Percentiles rank a stretch among this genome's conserved stretches.
Conservation (phyloP, 768 basidiomycete genomes). For the Panellus pusillus region DNA sequence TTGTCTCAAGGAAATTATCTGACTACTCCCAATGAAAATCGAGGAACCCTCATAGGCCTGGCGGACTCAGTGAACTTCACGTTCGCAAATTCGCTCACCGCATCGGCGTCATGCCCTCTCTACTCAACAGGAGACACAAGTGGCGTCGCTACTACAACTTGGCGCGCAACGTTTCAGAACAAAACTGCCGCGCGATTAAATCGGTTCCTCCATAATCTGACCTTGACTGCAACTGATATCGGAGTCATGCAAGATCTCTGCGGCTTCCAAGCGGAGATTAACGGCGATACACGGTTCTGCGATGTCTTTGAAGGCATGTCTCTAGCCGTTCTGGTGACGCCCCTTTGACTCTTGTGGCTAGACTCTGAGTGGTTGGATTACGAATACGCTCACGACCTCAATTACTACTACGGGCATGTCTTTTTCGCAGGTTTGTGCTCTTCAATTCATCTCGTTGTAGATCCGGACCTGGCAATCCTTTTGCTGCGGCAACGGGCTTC, state of each 20-base stretch:
- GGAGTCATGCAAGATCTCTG: slow-evolving; percentile 47
- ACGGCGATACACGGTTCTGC: slow-evolving; percentile 41
- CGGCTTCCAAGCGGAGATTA: slow-evolving; percentile 39
- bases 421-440: background rate
- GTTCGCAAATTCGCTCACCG: slow-evolving; percentile 44
- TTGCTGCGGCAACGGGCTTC: slow-evolving; percentile 38
- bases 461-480: slow-evolving; percentile 46
- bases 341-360: slow-evolving; percentile 8
- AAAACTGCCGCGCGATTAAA: slow-evolving; percentile 37
- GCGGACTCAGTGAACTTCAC: slow-evolving; percentile 43
- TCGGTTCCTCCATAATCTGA: slow-evolving; percentile 34
- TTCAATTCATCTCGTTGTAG: slow-evolving; percentile 20
- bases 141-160: slow-evolving; percentile 25
- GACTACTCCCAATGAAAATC: slow-evolving; percentile 28
- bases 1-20: slow-evolving; percentile 43
- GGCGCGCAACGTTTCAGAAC: slow-evolving; percentile 33
- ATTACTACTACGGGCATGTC: slow-evolving; percentile 44
- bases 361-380: slow-evolving; percentile 44
- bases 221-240: slow-evolving; percentile 34
- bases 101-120: slow-evolving; percentile 38
- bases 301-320: slow-evolving; percentile 37
- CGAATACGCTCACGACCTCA: slow-evolving; percentile 46
- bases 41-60: slow-evolving; percentile 35
- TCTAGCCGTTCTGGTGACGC: background rate
- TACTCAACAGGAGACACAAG: slow-evolving; percentile 34